phyloP scores from a whole-genome alignment of 371 early-diverging fungal species.

The Batrachochytrium dendrobatidis region DNA sequence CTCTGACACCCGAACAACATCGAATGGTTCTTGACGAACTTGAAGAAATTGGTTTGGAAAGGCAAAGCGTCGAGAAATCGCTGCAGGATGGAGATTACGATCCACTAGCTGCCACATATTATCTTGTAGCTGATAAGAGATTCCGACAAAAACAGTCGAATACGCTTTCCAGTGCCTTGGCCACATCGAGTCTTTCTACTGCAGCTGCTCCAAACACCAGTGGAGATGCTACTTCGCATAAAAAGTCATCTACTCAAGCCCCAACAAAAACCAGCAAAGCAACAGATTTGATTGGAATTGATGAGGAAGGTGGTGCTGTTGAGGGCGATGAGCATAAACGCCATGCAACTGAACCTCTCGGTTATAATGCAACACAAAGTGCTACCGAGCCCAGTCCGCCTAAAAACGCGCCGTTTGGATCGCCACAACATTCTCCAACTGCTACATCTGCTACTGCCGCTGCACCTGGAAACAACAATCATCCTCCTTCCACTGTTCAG shows the following conservation, averaged over 20 bases:
- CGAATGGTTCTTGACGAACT: slow-evolving; percentile 34
- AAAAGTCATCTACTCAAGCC: neutral
- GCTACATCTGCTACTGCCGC: neutral
- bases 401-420: slow-evolving; percentile 4
- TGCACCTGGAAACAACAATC: slow-evolving; percentile 4
- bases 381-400: slow-evolving; percentile 3
- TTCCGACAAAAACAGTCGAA: slow-evolving; percentile 19
- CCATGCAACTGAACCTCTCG: slow-evolving; percentile 1
- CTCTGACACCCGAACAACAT: slow-evolving; percentile 34
- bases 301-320: slow-evolving; percentile 16
- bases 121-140: slow-evolving; percentile 39
- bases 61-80: slow-evolving; percentile 25
- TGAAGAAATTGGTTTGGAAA: slow-evolving; percentile 40
- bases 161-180: neutral
- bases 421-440: no score
- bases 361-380: neutral
- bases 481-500: no score
- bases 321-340: slow-evolving; percentile 2
- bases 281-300: slow-evolving; percentile 14
- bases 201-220: no score
- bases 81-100: slow-evolving; percentile 40
- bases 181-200: neutral
- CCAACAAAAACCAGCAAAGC: slow-evolving; percentile 12
- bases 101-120: slow-evolving; percentile 44
- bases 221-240: neutral